Base-by-base conservation (phyloP, 352 stramenopile species). In the Phytopythium litorale region DNA sequence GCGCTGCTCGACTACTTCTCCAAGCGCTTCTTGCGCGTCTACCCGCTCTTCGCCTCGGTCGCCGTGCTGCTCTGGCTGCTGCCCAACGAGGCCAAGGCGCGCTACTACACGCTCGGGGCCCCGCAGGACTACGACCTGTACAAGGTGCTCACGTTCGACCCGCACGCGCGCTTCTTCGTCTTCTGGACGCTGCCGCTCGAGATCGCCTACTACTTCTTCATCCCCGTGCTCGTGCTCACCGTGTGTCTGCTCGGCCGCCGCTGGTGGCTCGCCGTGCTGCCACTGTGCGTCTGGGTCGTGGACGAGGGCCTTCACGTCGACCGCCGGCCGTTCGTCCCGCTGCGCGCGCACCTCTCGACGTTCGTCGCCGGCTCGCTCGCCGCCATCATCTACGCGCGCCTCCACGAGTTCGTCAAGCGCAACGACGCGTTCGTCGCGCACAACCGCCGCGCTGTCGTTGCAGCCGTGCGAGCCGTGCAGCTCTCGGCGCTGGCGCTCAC, bases 131-230 rank as follows among this genome's bases (percentile, higher is more conserved):
- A 62, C 56, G 66, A 72, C 35, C 40, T 82, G 5, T 65, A 67
- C 61, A 72, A 71, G 46, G 75, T 76, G 12, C 64, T 85, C 13
- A 78, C 65, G n/a, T 85, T 82, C 52, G 64, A 79, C 38, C 61
- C 65, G 46, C 72, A 79, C 38, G 63, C 65, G 46, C 72, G 75
- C 25, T 84, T 76, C 72, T 72, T 73, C 43, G 72, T 84, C 37
- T 77, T 84, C 52, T 84, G 75, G 75, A 84, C 75, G 25, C 62
- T 84, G 37, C 75, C 75, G 15, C 55, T 80, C 21, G 72, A 84
- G 70, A 80, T 84, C 56, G 59, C 62, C 33, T 84, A 84, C 65
- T 84, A 84, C 64, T 79, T 80, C 38, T 67, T 77, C 59, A 80
- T 84, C 37, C 75, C 72, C n/a, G 63, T 77, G 30, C 68, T 81